Conservation (phyloP, 352 stramenopile species). For the Phytopythium chamaehyphon region DNA sequence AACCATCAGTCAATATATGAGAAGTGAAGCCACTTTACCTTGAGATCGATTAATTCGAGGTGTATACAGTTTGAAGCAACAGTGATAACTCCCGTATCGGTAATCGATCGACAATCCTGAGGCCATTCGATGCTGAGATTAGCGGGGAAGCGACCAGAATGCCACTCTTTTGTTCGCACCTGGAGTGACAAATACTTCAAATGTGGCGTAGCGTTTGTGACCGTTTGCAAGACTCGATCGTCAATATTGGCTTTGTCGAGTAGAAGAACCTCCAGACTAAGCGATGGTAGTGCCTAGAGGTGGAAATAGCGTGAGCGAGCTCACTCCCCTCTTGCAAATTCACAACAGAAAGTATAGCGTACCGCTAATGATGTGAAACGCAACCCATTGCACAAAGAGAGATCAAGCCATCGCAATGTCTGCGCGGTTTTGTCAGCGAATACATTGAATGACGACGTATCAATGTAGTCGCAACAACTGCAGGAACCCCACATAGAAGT, state of each 20-base stretch:
- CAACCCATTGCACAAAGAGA: slow-evolving; percentile 41
- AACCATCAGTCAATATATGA: too few relatives aligned
- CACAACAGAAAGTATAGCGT: not conserved
- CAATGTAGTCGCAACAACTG: slow-evolving; percentile 26
- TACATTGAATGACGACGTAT: slow-evolving; percentile 17
- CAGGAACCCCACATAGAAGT: not conserved
- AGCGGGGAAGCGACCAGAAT: too few relatives aligned
- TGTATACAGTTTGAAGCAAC: slow-evolving; percentile 29
- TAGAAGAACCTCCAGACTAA: slow-evolving; percentile 50
- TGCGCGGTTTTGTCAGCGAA: slow-evolving; percentile 24
- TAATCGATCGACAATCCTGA: slow-evolving; percentile 56
- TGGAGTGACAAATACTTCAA: slow-evolving; percentile 69
- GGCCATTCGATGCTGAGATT: too few relatives aligned
- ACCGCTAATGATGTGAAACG: slow-evolving; percentile 37
- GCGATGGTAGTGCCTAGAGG: slow-evolving; percentile 1
- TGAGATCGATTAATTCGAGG: slow-evolving; percentile 60
- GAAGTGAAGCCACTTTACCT: too few relatives aligned
- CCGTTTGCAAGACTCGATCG: slow-evolving; percentile 34
- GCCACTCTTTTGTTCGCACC: too few relatives aligned
- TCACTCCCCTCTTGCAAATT: not conserved
- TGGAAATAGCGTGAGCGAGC: not conserved
- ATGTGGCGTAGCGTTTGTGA: slow-evolving; percentile 24
- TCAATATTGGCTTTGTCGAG: slow-evolving; percentile 53
- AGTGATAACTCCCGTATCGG: slow-evolving; percentile 34
- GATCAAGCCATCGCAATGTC: slow-evolving; percentile 42